Conservation (phyloP, 768 basidiomycete species). For the Leucosporidium yakuticum region DNA sequence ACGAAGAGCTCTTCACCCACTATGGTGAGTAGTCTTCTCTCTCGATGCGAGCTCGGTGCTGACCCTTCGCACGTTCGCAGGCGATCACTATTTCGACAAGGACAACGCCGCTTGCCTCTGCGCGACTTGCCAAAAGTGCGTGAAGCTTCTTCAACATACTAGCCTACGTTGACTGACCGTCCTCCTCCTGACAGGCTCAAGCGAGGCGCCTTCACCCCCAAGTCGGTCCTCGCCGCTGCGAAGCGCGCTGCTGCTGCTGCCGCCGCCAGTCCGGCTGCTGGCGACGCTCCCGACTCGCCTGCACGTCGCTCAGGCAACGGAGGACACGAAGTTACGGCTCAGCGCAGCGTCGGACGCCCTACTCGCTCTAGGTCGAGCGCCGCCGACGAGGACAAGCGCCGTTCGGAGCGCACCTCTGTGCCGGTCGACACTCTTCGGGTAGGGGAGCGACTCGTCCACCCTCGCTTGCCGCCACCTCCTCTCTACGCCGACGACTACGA, state of each 20-base stretch:
- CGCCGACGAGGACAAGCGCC: constrained; percentile 3
- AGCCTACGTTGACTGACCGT: neutral
- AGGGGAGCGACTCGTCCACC: constrained; percentile 20
- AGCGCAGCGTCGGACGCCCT: neutral
- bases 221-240: neutral
- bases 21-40: constrained; percentile 17
- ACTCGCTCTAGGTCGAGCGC: neutral
- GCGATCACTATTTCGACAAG: constrained; percentile 32
- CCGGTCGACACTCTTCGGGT: constrained; percentile 10
- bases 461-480: constrained; percentile 24
- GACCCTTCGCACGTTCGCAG: neutral
- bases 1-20: constrained; percentile 33
- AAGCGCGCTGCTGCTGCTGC: neutral
- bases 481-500: constrained; percentile 22
- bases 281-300: neutral
- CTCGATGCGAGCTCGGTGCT: neutral
- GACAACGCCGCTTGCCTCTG: constrained; percentile 32
- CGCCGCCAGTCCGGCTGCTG: constrained; percentile 4
- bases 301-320: neutral
- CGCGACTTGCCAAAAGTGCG: constrained; percentile 31
- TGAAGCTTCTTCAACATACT: neutral
- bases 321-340: constrained; percentile 6
- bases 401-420: constrained; percentile 4
- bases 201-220: constrained; percentile 26
- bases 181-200: neutral